phyloP scores from a whole-genome alignment of 1,284 basidiomycete species.

The Xanthoconium separans region DNA sequence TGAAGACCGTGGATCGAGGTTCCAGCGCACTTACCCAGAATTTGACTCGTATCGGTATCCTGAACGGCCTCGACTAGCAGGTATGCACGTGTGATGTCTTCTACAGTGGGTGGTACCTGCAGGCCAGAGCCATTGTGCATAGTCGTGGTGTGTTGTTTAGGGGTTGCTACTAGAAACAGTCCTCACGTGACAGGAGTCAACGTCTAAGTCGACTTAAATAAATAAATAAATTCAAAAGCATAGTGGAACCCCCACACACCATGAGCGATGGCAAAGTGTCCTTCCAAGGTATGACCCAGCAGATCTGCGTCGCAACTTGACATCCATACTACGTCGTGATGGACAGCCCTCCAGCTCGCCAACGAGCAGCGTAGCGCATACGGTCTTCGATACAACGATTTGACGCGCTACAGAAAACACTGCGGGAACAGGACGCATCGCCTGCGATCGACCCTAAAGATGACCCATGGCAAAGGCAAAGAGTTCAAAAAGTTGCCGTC shows the following conservation, averaged over 20 bases:
- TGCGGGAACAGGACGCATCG: slow-evolving; percentile 90
- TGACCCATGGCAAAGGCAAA: slow-evolving; percentile 87
- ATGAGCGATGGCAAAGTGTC: slow-evolving; percentile 32
- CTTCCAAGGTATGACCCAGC: slow-evolving; percentile 35
- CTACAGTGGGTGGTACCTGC: too few relatives aligned
- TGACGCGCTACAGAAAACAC: slow-evolving; percentile 77
- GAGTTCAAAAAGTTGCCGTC: slow-evolving; percentile 83
- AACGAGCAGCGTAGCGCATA: slow-evolving; percentile 91
- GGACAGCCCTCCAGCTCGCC: slow-evolving; percentile 72
- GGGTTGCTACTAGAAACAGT: too few relatives aligned
- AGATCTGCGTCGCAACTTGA: neutral
- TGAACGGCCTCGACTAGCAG: too few relatives aligned
- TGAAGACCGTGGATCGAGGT: too few relatives aligned
- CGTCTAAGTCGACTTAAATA: too few relatives aligned
- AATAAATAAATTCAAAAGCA: too few relatives aligned
- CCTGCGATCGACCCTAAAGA: slow-evolving; percentile 77
- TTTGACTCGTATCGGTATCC: too few relatives aligned
- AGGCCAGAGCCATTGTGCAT: too few relatives aligned
- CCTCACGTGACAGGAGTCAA: too few relatives aligned
- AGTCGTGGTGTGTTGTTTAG: too few relatives aligned
- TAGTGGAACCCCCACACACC: neutral
- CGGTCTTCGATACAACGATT: slow-evolving; percentile 88
- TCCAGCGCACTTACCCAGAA: too few relatives aligned
- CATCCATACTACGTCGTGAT: slow-evolving; percentile 4
- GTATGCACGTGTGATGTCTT: too few relatives aligned